Conservation (phyloP, 257 asterid genomes). For the Oldenlandia corymbosa region DNA sequence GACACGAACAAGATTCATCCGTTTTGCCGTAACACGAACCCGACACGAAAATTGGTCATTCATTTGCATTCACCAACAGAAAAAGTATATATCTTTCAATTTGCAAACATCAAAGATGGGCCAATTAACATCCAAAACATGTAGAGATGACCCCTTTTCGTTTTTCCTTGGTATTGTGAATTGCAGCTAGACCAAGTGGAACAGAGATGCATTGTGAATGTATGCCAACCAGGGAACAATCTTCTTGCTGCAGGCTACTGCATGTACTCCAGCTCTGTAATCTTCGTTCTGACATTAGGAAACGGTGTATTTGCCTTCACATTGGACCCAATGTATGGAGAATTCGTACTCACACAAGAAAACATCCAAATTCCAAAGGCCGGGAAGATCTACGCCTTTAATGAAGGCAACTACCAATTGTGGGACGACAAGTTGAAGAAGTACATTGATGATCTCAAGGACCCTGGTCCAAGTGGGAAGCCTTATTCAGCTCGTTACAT, state of each 20-base stretch:
- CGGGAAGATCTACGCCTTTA: constrained; percentile 78
- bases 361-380: constrained; percentile 68
- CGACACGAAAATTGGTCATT: no score
- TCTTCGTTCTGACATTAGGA: constrained; percentile 72
- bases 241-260: constrained; percentile 94
- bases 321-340: constrained; percentile 85
- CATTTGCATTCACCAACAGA: no score
- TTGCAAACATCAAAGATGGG: no score
- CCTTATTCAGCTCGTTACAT: constrained; percentile 88
- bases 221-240: constrained; percentile 88
- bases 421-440: constrained; percentile 87
- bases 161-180: neutral
- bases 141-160: neutral
- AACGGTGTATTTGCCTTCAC: constrained; percentile 77
- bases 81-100: no score
- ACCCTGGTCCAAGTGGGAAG: constrained; percentile 88
- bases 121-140: no score
- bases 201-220: constrained; percentile 69
- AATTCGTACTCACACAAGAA: constrained; percentile 79
- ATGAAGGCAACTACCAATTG: constrained; percentile 86
- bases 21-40: no score
- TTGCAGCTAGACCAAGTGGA: constrained; percentile 52
- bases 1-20: no score
- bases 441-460: constrained; percentile 81
- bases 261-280: constrained; percentile 88